Percentiles rank a stretch among this genome's conserved stretches.
Conservation (phyloP, 2,329 filamentous ascomycete genomes). For the Pyricularia sp. region DNA sequence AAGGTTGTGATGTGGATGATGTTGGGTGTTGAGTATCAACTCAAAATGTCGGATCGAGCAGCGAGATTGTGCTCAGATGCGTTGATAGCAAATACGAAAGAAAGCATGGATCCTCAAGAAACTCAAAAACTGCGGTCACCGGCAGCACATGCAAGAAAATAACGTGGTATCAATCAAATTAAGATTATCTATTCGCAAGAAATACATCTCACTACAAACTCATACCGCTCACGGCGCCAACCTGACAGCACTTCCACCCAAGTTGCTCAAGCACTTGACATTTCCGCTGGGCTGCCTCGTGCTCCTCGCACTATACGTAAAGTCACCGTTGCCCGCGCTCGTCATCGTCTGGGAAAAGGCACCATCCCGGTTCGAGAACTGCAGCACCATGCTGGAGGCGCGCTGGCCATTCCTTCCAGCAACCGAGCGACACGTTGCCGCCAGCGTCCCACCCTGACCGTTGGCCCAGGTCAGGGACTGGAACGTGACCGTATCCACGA, state of each 20-base stretch:
- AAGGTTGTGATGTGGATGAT: too few species aligned
- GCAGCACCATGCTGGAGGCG: not conserved
- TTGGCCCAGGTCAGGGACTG: not conserved
- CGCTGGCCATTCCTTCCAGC: not conserved
- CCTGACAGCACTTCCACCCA: not conserved
- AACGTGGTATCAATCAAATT: not conserved
- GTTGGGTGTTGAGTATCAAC: too few species aligned
- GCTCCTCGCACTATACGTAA: not conserved
- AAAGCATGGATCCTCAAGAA: too few species aligned
- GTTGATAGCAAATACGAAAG: too few species aligned
- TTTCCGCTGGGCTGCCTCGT: not conserved
- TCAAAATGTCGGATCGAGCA: too few species aligned
- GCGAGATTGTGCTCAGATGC: too few species aligned
- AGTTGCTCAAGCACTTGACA: not conserved
- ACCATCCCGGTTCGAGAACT: conserved; percentile 4
- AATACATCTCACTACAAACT: not conserved
- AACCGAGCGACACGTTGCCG: not conserved
- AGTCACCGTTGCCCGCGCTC: not conserved
- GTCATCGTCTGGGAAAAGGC: conserved; percentile 2
- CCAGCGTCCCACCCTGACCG: conserved; percentile 1
- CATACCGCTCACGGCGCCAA: not conserved
- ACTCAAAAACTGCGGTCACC: too few species aligned
- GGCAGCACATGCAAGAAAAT: too few species aligned
- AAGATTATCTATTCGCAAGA: not conserved
- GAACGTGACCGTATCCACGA: not conserved